Conservation (phyloP, 2,329 filamentous ascomycete species). For the Fusarium beomiforme region DNA sequence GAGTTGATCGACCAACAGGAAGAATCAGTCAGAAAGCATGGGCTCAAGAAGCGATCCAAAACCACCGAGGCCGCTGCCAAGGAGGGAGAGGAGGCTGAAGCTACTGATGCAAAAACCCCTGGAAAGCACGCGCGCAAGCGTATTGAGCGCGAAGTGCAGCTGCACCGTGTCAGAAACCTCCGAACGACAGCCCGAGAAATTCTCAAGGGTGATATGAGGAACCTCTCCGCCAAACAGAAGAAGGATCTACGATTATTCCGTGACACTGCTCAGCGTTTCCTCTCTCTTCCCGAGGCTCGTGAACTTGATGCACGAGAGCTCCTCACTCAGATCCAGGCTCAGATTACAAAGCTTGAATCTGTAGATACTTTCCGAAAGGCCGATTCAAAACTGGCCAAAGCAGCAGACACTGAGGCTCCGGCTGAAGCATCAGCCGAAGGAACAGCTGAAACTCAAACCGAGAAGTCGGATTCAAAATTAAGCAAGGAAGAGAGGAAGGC, state of each 20-base stretch:
- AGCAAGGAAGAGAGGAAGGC: constrained; percentile 29
- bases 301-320: constrained; percentile 45
- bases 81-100: constrained; percentile 35
- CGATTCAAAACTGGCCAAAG: constrained; percentile 23
- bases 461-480: constrained; percentile 17
- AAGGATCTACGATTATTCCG: constrained; percentile 79
- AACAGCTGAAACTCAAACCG: constrained; percentile 2
- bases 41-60: constrained; percentile 31
- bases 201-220: constrained; percentile 55
- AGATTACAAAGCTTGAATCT: constrained; percentile 48
- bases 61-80: constrained; percentile 30
- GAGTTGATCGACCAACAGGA: constrained; percentile 38
- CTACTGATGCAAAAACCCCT: constrained; percentile 22
- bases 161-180: constrained; percentile 40
- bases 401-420: not conserved
- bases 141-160: constrained; percentile 40
- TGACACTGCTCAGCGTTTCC: constrained; percentile 69
- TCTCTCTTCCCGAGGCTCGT: constrained; percentile 54
- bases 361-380: constrained; percentile 47
- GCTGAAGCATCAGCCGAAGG: constrained; percentile 16
- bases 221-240: constrained; percentile 76
- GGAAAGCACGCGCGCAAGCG: constrained; percentile 26
- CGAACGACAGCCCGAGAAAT: constrained; percentile 48
- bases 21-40: constrained; percentile 37
- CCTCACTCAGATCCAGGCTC: constrained; percentile 45